Evolutionary conservation across 23 red algal genomes (phyloP).

Genomic region (Gracilaria gracilis): DNA sequence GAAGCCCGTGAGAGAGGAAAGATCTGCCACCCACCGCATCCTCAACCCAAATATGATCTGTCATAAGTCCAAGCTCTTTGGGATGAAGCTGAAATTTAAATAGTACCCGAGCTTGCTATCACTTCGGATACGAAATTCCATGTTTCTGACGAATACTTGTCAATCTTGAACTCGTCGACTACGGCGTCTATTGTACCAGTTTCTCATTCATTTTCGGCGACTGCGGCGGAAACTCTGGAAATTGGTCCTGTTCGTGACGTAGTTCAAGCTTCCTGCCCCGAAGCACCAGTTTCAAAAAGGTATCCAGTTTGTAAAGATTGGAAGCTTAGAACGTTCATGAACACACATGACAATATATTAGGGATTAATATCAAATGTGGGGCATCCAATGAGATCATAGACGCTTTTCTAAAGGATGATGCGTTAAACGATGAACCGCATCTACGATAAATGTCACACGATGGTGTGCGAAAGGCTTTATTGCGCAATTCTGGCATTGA

Average conservation of each 20-base stretch:
- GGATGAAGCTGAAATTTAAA: too few species aligned
- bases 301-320: neutral
- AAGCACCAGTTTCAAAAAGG: neutral
- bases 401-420: neutral
- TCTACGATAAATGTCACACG: neutral
- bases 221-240: too few species aligned
- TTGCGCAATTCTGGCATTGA: neutral
- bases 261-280: too few species aligned
- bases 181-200: too few species aligned
- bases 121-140: too few species aligned
- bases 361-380: neutral
- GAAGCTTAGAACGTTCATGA: neutral
- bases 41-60: neutral
- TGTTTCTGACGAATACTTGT: too few species aligned
- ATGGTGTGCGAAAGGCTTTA: constrained; percentile 2
- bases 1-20: neutral
- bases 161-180: too few species aligned
- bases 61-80: neutral
- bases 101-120: too few species aligned
- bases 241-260: too few species aligned
- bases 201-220: too few species aligned
- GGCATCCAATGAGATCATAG: neutral
- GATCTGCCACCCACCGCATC: neutral
- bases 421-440: neutral
- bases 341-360: neutral